Evolutionary conservation across 2,329 filamentous ascomycete species (phyloP).

Genomic region (Arthrobotrys entomopaga): DNA sequence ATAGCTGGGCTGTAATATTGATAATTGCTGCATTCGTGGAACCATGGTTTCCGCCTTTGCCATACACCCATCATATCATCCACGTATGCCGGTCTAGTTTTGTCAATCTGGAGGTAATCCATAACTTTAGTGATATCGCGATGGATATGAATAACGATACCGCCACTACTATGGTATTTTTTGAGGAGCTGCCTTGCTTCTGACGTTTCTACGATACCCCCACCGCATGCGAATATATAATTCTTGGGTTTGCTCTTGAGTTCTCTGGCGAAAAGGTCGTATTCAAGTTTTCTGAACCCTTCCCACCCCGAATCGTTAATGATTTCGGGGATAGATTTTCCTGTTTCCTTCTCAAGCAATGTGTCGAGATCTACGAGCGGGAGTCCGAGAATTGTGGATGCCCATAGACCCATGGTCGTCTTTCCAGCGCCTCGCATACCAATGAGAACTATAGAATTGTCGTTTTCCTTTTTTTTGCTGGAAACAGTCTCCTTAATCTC

Average conservation of each 20-base stretch:
- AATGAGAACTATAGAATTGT: constrained; percentile 83
- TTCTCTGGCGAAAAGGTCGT: constrained; percentile 76
- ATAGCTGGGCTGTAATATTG: constrained; percentile 85
- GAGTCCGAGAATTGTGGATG: constrained; percentile 77
- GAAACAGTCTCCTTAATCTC: constrained; percentile 66
- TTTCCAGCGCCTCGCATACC: constrained; percentile 98
- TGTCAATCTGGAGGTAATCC: constrained; percentile 86
- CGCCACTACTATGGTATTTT: constrained; percentile 78
- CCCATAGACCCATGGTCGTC: constrained; percentile 90
- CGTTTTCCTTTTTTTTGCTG: constrained; percentile 37
- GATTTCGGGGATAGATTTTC: constrained; percentile 84
- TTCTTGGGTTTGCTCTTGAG: constrained; percentile 78
- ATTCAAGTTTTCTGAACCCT: constrained; percentile 82
- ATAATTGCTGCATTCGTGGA: constrained; percentile 90
- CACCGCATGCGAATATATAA: constrained; percentile 90
- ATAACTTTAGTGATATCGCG: constrained; percentile 88
- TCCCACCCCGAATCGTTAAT: constrained; percentile 84
- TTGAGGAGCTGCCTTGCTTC: constrained; percentile 80
- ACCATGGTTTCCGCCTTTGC: constrained; percentile 87
- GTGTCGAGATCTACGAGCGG: constrained; percentile 87
- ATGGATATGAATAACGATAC: constrained; percentile 86
- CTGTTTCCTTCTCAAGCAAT: constrained; percentile 79
- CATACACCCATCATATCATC: constrained; percentile 94
- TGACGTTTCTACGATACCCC: constrained; percentile 87
- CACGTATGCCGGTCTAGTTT: constrained; percentile 89